phyloP scores from a whole-genome alignment of 2,329 filamentous ascomycete species.

The Apiospora hydei region DNA sequence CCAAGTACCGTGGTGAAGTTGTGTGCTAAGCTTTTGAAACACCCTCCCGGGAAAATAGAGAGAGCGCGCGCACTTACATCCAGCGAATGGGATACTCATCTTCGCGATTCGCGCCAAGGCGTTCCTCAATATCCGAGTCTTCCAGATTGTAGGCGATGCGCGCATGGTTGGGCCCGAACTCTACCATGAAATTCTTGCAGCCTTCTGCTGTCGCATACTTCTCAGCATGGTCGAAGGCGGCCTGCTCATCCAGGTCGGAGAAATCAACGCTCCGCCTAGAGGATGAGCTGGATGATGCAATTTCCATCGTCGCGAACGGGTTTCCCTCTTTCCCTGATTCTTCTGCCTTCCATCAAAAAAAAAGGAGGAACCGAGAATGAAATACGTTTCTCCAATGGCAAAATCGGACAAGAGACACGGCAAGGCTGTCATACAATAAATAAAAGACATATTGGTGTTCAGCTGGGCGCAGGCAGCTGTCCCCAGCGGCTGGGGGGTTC shows the following conservation, averaged over 20 bases:
- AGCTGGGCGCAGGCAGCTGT: constrained; percentile 6
- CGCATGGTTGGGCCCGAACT: constrained; percentile 65
- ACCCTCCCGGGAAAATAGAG: neutral
- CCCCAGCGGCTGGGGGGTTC: neutral
- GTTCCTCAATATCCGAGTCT: constrained; percentile 47
- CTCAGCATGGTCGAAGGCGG: constrained; percentile 54
- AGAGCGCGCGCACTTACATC: constrained; percentile 60
- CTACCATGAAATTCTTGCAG: constrained; percentile 68
- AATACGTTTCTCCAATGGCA: neutral
- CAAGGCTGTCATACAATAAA: constrained; percentile 24
- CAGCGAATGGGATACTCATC: constrained; percentile 64
- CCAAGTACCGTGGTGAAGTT: neutral
- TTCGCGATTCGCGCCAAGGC: constrained; percentile 48
- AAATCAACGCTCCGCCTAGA: constrained; percentile 43
- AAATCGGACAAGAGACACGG: neutral
- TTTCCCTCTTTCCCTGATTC: neutral
- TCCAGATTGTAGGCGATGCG: constrained; percentile 63
- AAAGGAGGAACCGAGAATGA: neutral
- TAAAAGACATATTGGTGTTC: constrained; percentile 4
- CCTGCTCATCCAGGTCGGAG: constrained; percentile 59
- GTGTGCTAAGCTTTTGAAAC: neutral
- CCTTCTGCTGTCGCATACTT: constrained; percentile 46
- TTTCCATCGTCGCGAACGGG: neutral
- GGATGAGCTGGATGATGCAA: neutral
- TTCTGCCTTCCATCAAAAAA: neutral